Conservation (phyloP, 2,329 filamentous ascomycete species). For the Microsporum audouinii region DNA sequence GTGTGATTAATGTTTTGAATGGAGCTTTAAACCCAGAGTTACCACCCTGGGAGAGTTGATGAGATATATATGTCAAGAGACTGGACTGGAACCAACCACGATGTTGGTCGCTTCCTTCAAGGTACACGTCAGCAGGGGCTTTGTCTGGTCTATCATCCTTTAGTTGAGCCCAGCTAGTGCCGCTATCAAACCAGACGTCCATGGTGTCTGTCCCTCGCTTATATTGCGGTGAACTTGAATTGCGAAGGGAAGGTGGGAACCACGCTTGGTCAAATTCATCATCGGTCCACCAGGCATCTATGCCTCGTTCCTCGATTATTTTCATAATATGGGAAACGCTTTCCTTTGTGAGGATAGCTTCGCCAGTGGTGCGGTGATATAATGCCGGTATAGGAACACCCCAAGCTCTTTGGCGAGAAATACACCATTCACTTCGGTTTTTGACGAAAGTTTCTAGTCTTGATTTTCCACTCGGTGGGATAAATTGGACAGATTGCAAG, state of each 20-base stretch:
- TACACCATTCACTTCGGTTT: conserved; percentile 91
- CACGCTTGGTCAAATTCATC: conserved; percentile 61
- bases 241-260: conserved; percentile 54
- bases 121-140: conserved; percentile 63
- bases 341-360: conserved; percentile 66
- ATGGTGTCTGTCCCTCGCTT: conserved; percentile 83
- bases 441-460: conserved; percentile 77
- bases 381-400: conserved; percentile 91
- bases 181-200: conserved; percentile 99
- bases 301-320: conserved; percentile 63
- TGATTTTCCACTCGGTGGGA: conserved; percentile 61
- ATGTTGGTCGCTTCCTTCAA: conserved; percentile 93
- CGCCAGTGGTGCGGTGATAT: conserved; percentile 56
- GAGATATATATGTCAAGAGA: conserved; percentile 70
- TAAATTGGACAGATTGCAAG: conserved; percentile 61
- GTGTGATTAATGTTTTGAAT: conserved; percentile 82
- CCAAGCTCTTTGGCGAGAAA: conserved; percentile 91
- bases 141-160: conserved; percentile 23
- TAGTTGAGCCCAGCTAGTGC: conserved; percentile 70
- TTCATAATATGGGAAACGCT: conserved; percentile 76
- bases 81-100: conserved; percentile 98
- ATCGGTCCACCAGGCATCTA: conserved; percentile 94
- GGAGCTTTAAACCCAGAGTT: conserved; percentile 45
- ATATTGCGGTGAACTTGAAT: conserved; percentile 40
- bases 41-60: conserved; percentile 30